phyloP scores from a whole-genome alignment of 805 yeast genomes.

The Candida taoyuanica region DNA sequence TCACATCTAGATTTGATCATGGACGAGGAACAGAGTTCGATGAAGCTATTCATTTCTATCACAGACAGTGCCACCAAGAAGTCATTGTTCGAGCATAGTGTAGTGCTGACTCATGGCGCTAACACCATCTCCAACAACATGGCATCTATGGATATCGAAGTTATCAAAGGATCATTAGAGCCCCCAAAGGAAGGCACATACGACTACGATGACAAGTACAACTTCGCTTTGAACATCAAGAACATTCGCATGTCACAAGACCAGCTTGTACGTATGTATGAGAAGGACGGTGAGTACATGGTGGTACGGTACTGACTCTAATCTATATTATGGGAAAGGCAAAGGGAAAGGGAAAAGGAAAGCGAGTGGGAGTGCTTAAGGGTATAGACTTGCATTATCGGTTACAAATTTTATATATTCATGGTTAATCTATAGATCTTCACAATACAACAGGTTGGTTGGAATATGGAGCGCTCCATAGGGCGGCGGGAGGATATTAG shows the following conservation, averaged over 20 bases:
- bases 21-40: conserved; percentile 5
- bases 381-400: too few species aligned
- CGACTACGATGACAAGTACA: conserved; percentile 9
- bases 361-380: too few species aligned
- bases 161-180: conserved; percentile 6
- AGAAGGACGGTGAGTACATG: conserved; percentile 5
- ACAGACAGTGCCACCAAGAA: neutral
- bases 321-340: too few species aligned
- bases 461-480: too few species aligned
- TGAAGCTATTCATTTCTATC: conserved; percentile 4
- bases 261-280: conserved; percentile 5
- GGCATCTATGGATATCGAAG: neutral
- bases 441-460: too few species aligned
- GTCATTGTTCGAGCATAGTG: conserved; percentile 3
- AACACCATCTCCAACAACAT: neutral
- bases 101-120: neutral
- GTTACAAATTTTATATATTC: too few species aligned
- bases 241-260: neutral
- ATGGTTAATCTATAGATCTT: too few species aligned
- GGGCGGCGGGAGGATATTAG: too few species aligned
- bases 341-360: too few species aligned
- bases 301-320: conserved; percentile 4
- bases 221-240: conserved; percentile 2
- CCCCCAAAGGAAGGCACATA: conserved; percentile 12
- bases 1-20: conserved; percentile 8